Percentiles rank a stretch among this genome's conserved stretches.
These are phyloP conservation scores for Cucurbita maxima DNA, from an alignment of 306 rosid species.

Conservation along the genomic window DNA sequence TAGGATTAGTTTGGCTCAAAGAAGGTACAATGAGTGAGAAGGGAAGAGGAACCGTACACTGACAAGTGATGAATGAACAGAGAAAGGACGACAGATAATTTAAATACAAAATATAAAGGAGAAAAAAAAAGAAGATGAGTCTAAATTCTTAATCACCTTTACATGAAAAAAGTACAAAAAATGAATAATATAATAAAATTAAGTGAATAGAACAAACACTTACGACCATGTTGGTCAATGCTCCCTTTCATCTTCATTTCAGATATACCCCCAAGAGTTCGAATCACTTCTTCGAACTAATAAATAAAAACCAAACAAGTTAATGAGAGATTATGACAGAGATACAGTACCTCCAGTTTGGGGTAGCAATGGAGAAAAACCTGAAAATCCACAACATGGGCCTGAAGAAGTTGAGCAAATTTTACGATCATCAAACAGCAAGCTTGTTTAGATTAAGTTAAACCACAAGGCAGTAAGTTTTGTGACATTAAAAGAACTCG, in stretches of 20 bases:
- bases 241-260: neutral
- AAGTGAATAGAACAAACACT: neutral
- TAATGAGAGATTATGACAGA: neutral
- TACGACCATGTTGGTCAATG: neutral
- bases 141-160: neutral
- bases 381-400: neutral
- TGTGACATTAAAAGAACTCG: neutral
- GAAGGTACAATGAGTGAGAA: neutral
- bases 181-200: neutral
- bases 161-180: neutral
- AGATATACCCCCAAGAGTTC: neutral
- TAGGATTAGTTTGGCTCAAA: neutral
- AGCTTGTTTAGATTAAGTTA: neutral
- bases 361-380: neutral
- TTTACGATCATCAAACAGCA: neutral
- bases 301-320: neutral
- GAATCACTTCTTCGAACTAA: no score
- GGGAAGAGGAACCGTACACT: neutral
- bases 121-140: neutral
- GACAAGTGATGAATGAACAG: neutral
- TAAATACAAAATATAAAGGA: neutral
- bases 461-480: neutral
- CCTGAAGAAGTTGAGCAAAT: conserved; percentile 1
- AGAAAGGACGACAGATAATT: neutral
- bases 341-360: neutral